A percentile compares a stretch with the other conserved stretches of the same genome.
Evolutionary conservation across 2,329 filamentous ascomycete genomes (phyloP).

Genomic region (Salinomyces thailandicus): DNA sequence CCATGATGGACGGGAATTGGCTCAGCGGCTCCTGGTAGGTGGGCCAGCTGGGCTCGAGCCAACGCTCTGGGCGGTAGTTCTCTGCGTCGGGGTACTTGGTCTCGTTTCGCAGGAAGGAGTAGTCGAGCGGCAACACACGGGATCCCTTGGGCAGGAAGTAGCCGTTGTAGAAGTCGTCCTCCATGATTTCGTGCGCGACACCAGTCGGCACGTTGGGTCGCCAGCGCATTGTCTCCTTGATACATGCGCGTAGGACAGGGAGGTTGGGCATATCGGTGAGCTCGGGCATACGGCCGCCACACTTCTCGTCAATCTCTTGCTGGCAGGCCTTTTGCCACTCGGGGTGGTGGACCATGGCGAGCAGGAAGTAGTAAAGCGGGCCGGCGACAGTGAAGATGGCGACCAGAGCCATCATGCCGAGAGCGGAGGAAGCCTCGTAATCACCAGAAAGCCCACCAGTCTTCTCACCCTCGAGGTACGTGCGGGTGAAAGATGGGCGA

Average conservation of each 20-base stretch:
- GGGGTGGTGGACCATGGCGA: constrained; percentile 40
- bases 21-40: constrained; percentile 56
- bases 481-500: constrained; percentile 32
- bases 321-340: constrained; percentile 39
- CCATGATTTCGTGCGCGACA: constrained; percentile 42
- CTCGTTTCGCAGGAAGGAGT: constrained; percentile 49
- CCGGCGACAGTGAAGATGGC: constrained; percentile 28
- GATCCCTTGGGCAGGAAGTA: constrained; percentile 44
- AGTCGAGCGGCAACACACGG: constrained; percentile 44
- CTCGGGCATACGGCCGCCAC: constrained; percentile 34
- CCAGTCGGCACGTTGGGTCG: constrained; percentile 45
- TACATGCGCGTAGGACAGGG: constrained; percentile 23
- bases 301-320: constrained; percentile 36
- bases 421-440: constrained; percentile 25
- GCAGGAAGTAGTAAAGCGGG: constrained; percentile 17
- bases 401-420: constrained; percentile 28
- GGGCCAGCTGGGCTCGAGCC: constrained; percentile 51
- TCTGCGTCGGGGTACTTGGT: constrained; percentile 54
- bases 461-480: constrained; percentile 34
- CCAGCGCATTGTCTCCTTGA: constrained; percentile 31
- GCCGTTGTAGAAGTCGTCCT: constrained; percentile 44
- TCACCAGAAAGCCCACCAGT: constrained; percentile 26
- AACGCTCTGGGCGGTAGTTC: constrained; percentile 51
- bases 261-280: constrained; percentile 28
- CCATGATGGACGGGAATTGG: constrained; percentile 52